These are phyloP conservation scores for Streptanthus diversifolius DNA, from an alignment of 345 rosid species.

Conservation along the genomic window DNA sequence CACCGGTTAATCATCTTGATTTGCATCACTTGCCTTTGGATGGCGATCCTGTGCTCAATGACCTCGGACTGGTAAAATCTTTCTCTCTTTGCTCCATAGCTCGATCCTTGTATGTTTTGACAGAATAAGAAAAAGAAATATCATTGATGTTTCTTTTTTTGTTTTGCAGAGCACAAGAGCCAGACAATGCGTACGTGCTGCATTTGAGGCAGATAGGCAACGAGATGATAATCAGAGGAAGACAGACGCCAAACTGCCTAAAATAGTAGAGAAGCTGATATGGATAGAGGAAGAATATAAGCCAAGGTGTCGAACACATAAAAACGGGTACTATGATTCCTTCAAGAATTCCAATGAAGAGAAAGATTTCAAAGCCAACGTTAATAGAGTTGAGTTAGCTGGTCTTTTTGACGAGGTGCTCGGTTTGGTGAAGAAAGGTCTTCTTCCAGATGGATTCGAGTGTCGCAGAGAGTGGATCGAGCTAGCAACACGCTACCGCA, in stretches of 20 bases:
- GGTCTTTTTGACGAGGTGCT: slow-evolving; percentile 68
- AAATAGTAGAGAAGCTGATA: background rate
- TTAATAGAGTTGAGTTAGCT: slow-evolving; percentile 62
- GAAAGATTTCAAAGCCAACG: slow-evolving; percentile 64
- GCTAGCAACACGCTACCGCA: slow-evolving; percentile 50
- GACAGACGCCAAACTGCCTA: slow-evolving; percentile 4
- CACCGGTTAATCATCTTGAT: slow-evolving; percentile 34
- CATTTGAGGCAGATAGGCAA: slow-evolving; percentile 54
- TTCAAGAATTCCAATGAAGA: slow-evolving; percentile 42
- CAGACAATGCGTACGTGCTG: slow-evolving; percentile 54
- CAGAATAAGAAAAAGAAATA: background rate
- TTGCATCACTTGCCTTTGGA: slow-evolving; percentile 37
- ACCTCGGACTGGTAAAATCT: slow-evolving; percentile 65
- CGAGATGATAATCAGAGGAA: slow-evolving; percentile 33
- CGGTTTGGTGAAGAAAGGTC: slow-evolving; percentile 54
- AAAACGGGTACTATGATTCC: slow-evolving; percentile 57
- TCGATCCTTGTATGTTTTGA: background rate
- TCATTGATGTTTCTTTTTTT: background rate
- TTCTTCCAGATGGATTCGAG: slow-evolving; percentile 68
- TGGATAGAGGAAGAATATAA: slow-evolving; percentile 41
- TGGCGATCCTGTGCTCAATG: slow-evolving; percentile 35
- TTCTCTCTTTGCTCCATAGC: background rate
- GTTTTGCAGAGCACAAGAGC: slow-evolving; percentile 55
- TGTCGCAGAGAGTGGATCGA: slow-evolving; percentile 35
- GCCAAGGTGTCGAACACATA: slow-evolving; percentile 27